Conservation (phyloP, 352 stramenopile species). For the Phytophthora tubulina region DNA sequence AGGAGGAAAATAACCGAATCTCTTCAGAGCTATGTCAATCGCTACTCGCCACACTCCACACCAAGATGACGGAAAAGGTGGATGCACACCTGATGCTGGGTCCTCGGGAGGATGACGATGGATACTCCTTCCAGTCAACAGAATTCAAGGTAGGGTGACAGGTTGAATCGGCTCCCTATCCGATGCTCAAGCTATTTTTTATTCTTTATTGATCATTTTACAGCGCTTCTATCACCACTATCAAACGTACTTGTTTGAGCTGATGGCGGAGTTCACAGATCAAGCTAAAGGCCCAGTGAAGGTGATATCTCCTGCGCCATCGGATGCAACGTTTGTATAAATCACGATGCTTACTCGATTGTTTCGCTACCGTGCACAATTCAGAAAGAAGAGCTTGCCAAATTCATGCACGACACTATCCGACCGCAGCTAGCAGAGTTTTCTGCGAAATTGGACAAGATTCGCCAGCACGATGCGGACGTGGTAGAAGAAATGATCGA, state of each 20-base stretch:
- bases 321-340: not conserved
- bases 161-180: not conserved
- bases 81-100: conserved; percentile 60
- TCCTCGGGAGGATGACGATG: conserved; percentile 58
- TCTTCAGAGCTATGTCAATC: conserved; percentile 70
- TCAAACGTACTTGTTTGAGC: conserved; percentile 69
- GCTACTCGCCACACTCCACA: conserved; percentile 65
- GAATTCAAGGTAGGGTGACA: conserved; percentile 66
- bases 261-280: conserved; percentile 80
- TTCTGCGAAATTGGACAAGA: conserved; percentile 66
- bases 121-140: conserved; percentile 71
- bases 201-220: conserved; percentile 9
- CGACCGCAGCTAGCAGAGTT: conserved; percentile 61
- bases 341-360: not conserved
- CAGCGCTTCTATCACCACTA: conserved; percentile 84
- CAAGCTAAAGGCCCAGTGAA: conserved; percentile 67
- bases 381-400: conserved; percentile 73
- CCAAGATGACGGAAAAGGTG: conserved; percentile 66
- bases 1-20: conserved; percentile 78
- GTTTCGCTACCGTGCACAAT: not conserved
- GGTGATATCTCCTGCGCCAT: conserved; percentile 33
- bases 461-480: conserved; percentile 66
- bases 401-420: conserved; percentile 73
- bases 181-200: not conserved
- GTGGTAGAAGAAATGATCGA: conserved; percentile 64